Base-by-base conservation (phyloP, 495 filamentous ascomycete genomes). In the Podospora anserina region DNA sequence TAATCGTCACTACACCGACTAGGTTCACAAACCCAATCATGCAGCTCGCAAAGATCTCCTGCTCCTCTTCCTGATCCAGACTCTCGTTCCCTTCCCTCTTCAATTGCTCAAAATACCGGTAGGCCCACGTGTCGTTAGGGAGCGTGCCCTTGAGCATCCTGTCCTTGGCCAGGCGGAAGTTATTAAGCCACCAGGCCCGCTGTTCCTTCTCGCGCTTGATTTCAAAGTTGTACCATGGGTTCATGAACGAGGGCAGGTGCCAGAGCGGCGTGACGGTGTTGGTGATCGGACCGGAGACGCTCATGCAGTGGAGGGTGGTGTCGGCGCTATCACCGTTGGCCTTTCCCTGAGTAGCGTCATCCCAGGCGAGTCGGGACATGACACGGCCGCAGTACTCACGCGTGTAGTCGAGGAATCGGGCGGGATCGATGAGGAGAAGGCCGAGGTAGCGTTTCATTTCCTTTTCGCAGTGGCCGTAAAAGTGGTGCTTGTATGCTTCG, bases 21-120 rank as follows among this genome's bases (percentile, higher is more conserved):
- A 83, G 76, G 63, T 80, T 81, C 64, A 83, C 72, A 58, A 83
- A 83, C 2, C 81, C 81, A 27, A 82, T 78, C 81, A 84, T 82
- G 68, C 81, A 83, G 63, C 77, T 78, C 3, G 81, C 82, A 69
- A 82, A 82, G 23, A 78, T 75, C 69, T 83, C 81, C 57, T 82
- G 73, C 23, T 80, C 73, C 27, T 78, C 74, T 4, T 62, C 60
- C 69, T 83, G 80, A 23, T 81, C 74, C 2, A 82, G 72, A 2
- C 30, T 55, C 9, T 68, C 34, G 55, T 82, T 81, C 9, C 79
- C 79, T 61, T 80, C 78, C 19, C 76, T 66, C 64, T 71, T 66
- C 18, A 83, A 62, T 67, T 82, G 79, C 65, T 78, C 77, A 70
- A 83, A 81, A 56, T 83, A 83, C 20, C 82, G 78, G 64, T 77